Evolutionary conservation across 805 yeast genomes (phyloP), one percentile per base, ranked within the genome.

Genomic region (Metschnikowia baotianmanensis): DNA sequence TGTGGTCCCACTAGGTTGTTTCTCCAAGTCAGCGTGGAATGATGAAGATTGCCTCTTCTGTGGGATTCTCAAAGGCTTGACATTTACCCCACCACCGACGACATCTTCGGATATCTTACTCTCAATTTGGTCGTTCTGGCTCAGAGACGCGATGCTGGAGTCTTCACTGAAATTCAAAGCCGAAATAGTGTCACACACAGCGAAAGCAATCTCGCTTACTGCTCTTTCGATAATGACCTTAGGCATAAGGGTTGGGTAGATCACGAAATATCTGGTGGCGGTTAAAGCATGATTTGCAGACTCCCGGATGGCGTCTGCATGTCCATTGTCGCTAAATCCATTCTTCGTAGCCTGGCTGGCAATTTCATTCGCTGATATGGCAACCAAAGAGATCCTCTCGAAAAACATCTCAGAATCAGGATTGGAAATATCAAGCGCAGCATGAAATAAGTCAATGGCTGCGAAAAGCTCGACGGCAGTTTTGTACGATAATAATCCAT

Each of bases 281-380:
- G 96, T 81, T 30, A 91, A 78, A 0, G 82, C 76, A 61, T 84
- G 88, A 13, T 89, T 78, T 18, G 85, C 75, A 1, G 91, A 73
- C 32, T 83, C 82, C 41, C 82, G 77, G 4, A 86, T 69, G 18
- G 78, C 55, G 31, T 69, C 58, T 31, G 80, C 61, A 56, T 69
- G 62, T 5, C 40, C 36, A 20, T 27, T 46, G 19, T 36, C 47
- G 17, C 42, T 36, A 15, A 39, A 32, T 4, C 31, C 40, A 38
- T 52, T 57, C 24, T 45, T 44, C 18, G 53, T 69, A 6, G 65
- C 61, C 19, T 63, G 64, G 5, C 60, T 53, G 1, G 72, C 68
- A 29, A 66, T 58, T 30, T 63, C 65, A 52, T 71, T 72, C 4
- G 74, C 73, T n/a, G 62, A 36, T 5, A 75, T 61, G 4, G 81